Evolutionary conservation across 306 rosid species (phyloP).

Genomic region (Trifolium fragiferum): DNA sequence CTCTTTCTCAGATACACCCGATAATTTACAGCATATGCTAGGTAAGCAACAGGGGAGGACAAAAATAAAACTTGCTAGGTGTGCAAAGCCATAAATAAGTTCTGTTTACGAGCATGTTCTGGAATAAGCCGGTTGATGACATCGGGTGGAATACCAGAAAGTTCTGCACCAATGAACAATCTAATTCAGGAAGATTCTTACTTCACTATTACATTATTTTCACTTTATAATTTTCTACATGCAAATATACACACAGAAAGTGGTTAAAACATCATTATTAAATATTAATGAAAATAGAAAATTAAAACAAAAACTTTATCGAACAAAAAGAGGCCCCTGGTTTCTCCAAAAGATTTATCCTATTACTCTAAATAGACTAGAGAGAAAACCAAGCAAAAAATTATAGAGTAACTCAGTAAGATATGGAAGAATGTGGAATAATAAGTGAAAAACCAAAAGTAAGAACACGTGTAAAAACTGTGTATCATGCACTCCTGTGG

Average conservation of each 20-base stretch:
- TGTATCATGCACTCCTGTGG: neutral
- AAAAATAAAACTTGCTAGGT: slow-evolving; percentile 55
- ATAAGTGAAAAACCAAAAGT: neutral
- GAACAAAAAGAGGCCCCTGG: neutral
- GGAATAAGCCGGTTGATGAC: slow-evolving; percentile 79
- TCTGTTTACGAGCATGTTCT: slow-evolving; percentile 95
- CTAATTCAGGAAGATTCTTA: slow-evolving; percentile 10
- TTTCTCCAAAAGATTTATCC: neutral
- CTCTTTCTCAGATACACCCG: slow-evolving; percentile 48
- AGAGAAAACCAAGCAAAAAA: neutral
- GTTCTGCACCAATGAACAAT: slow-evolving; percentile 64
- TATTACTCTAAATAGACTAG: neutral
- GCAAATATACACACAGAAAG: neutral
- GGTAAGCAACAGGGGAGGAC: slow-evolving; percentile 18
- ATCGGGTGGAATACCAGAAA: slow-evolving; percentile 79
- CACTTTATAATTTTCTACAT: neutral
- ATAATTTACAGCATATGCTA: slow-evolving; percentile 53
- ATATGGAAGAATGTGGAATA: neutral
- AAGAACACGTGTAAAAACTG: neutral
- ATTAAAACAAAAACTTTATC: neutral
- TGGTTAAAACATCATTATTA: neutral
- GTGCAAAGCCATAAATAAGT: slow-evolving; percentile 96
- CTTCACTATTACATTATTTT: neutral
- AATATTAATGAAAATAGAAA: neutral
- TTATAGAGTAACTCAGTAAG: neutral